Percentiles rank a stretch among this genome's conserved stretches.
Conservation (phyloP, 306 rosid species). For the Vigna unguiculata region DNA sequence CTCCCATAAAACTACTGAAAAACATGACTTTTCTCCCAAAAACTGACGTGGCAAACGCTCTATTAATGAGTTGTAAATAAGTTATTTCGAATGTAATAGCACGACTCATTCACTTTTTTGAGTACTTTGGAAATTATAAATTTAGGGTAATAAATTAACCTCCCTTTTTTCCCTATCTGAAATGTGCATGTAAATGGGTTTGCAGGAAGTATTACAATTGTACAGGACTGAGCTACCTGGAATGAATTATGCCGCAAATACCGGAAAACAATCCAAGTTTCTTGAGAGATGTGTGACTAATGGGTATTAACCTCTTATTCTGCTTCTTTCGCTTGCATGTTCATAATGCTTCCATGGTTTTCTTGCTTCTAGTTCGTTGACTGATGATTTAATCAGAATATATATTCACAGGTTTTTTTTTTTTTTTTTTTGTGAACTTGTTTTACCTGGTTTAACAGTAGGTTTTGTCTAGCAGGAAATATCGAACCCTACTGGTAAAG, state of each 20-base stretch:
- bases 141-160: not conserved
- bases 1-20: not conserved
- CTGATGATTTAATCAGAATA: not conserved
- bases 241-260: conserved; percentile 92
- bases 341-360: conserved; percentile 18
- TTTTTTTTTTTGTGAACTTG: not conserved
- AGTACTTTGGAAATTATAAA: not conserved
- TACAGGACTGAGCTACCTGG: conserved; percentile 81
- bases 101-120: not conserved
- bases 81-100: not conserved
- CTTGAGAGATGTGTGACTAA: conserved; percentile 85
- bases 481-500: conserved; percentile 75
- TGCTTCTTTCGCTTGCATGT: conserved; percentile 23
- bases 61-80: not conserved
- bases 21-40: not conserved
- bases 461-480: conserved; percentile 69
- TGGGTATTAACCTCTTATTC: conserved; percentile 59
- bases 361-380: conserved; percentile 1
- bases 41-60: too few species aligned
- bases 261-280: conserved; percentile 83
- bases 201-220: conserved; percentile 76
- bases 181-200: conserved; percentile 31
- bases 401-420: not conserved
- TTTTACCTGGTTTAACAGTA: not conserved
- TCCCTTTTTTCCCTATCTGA: not conserved